Base-by-base conservation (phyloP, 2,329 filamentous ascomycete species). In the Ceratocystis smalleyi region DNA sequence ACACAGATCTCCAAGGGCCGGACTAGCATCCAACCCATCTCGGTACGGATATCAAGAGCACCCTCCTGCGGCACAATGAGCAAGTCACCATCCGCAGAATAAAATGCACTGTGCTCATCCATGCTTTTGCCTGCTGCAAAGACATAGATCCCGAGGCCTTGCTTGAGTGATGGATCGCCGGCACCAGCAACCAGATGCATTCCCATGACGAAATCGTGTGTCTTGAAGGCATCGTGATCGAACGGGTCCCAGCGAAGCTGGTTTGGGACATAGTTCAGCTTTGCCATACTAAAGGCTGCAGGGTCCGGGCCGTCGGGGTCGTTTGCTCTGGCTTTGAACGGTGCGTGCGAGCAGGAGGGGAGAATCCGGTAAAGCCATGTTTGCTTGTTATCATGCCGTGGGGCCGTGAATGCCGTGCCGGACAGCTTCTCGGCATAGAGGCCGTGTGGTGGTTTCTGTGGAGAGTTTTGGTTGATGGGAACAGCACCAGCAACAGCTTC, bases 341-440 rank as follows among this genome's bases (percentile, higher is more conserved):
- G 81, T 32, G 76, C 75, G 68, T 88, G 83, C 0, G 83, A 77
- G 65, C 83, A 83, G 0, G 84, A 82, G 1, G 86, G 85, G 54
- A 85, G 75, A 67, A 87, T 83, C 17, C 86, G 81, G 71, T 89
- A 89, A 32, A 88, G 79, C 85, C 86, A 89, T 49, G 85, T 80
- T 72, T 88, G 85, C 70, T 83, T 82, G 74, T 87, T 89, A 65
- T 86, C 81, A 71, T 82, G 77, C 32, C 87, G 78, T 0, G 86
- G 85, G 1, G 85, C 83, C 3, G 85, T 88, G 71, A 89, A 89
- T 35, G 86, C 79, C 1, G 84, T 87, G 6, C 86, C 86, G 0
- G 85, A 88, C 54, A 89, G 79, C 76, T 88, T 87, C 75, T 95
- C 90, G 32, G 89, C 84, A 75, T 94, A 94, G 32, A 95, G 83